Conservation (phyloP, 768 basidiomycete genomes). For the Calocybe indica region DNA sequence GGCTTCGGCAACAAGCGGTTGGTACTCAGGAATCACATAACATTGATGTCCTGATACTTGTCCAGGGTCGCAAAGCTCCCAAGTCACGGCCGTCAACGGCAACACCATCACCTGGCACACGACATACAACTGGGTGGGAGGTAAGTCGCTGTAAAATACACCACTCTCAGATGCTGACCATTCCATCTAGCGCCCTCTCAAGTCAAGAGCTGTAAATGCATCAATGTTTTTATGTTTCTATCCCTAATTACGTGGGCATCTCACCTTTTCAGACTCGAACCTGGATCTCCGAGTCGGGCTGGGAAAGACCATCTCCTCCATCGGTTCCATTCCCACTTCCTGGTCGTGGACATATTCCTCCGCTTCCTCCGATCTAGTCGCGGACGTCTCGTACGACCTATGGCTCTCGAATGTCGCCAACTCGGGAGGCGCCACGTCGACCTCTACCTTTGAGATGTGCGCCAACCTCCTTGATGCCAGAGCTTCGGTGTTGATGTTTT, state of each 20-base stretch:
- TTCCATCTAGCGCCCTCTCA: slow-evolving; percentile 5
- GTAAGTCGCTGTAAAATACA: slow-evolving; percentile 1
- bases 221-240: not conserved
- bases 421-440: slow-evolving; percentile 12
- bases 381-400: slow-evolving; percentile 19
- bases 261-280: slow-evolving; percentile 11
- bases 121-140: slow-evolving; percentile 17
- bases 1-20: slow-evolving; percentile 15
- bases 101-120: slow-evolving; percentile 17
- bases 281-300: slow-evolving; percentile 15
- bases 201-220: slow-evolving; percentile 17
- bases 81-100: slow-evolving; percentile 15
- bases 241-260: not conserved
- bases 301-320: slow-evolving; percentile 11
- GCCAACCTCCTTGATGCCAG: not conserved
- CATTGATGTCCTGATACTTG: not conserved
- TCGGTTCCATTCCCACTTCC: slow-evolving; percentile 14
- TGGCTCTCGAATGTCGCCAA: slow-evolving; percentile 14
- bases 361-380: slow-evolving; percentile 16
- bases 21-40: not conserved
- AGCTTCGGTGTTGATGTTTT: not conserved
- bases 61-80: slow-evolving; percentile 17
- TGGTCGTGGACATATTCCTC: slow-evolving; percentile 18
- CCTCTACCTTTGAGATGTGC: slow-evolving; percentile 21
- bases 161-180: not conserved